These are phyloP conservation scores for Aspergillus intermedius DNA, from an alignment of 2,329 filamentous ascomycete species.

Conservation along the genomic window DNA sequence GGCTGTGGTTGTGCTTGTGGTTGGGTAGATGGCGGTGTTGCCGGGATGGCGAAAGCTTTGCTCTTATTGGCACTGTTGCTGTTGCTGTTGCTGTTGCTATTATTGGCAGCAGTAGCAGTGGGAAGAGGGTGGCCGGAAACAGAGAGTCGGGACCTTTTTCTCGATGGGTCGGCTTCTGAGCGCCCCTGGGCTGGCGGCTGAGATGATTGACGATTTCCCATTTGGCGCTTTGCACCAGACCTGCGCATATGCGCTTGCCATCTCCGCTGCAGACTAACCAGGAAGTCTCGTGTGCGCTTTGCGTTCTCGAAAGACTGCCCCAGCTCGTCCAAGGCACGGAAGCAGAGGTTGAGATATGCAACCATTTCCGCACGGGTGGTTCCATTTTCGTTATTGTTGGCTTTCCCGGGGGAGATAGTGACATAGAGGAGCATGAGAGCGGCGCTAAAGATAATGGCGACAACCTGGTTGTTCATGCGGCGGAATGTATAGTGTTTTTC, in stretches of 20 bases:
- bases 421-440: constrained; percentile 36
- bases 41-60: constrained; percentile 1
- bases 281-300: constrained; percentile 33
- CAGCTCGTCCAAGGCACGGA: constrained; percentile 37
- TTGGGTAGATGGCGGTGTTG: constrained; percentile 1
- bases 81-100: not conserved
- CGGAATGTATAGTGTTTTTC: constrained; percentile 38
- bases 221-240: constrained; percentile 26
- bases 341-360: constrained; percentile 35
- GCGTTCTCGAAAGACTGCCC: constrained; percentile 37
- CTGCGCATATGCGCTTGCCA: constrained; percentile 33
- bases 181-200: constrained; percentile 2
- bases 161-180: constrained; percentile 8
- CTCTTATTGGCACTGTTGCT: not conserved
- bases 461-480: constrained; percentile 39
- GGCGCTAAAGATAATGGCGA: constrained; percentile 41
- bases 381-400: constrained; percentile 13
- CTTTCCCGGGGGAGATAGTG: constrained; percentile 28
- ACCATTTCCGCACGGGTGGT: constrained; percentile 27
- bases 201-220: constrained; percentile 15
- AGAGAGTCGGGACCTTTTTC: constrained; percentile 20
- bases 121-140: not conserved
- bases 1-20: constrained; percentile 6
- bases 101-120: not conserved
- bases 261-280: constrained; percentile 32